Evolutionary conservation across 768 basidiomycete genomes (phyloP), one percentile per base, ranked within the genome.

Genomic region (Exidia glandulosa): DNA sequence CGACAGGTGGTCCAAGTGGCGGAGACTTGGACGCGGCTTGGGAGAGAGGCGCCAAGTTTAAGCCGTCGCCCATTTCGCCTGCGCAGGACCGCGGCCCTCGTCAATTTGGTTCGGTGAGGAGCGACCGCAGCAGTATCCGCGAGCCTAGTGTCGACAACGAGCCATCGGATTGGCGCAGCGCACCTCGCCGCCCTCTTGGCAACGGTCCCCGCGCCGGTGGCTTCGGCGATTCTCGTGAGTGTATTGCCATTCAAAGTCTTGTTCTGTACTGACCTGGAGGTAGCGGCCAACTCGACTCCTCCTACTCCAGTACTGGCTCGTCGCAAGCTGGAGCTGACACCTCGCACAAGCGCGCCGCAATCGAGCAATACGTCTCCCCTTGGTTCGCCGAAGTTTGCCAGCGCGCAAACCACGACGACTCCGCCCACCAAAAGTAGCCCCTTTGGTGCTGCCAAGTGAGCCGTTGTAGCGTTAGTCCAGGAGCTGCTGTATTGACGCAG

Each of bases 371-470:
- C 88, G 31, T 87, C 89, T 19, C 87, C 91, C 2, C 75, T 92
- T 48, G 84, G 87, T 1, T 90, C 90, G 7, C 90, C 89, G 0
- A 87, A 87, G 73, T 81, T 88, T 65, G 75, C 79, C 2, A 72
- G 79, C 59, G 73, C 77, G 16, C 75, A 57, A 62, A 76, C 74
- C 50, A 63, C 68, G n/a, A 68, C 71, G 25, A 65, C 76, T 4
- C 68, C 76, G 34, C 74, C 82, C 34, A 68, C 86, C 61, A 72
- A 69, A 62, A 63, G 75, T 4, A 93, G 80, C 70, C 94, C 94
- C 5, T 98, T 98, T 67, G 96, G 95, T 56, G 78, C 80, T 58
- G 95, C 95, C 34, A 86, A 75, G 89, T 90, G 65, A 56, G 81
- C n/a, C n/a, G n/a, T n/a, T n/a, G n/a, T n/a, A n/a, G n/a, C n/a